A percentile compares a stretch with the other conserved stretches of the same genome.
Evolutionary conservation across 2,329 filamentous ascomycete species (phyloP).

Genomic region (Thyridium curvatum): DNA sequence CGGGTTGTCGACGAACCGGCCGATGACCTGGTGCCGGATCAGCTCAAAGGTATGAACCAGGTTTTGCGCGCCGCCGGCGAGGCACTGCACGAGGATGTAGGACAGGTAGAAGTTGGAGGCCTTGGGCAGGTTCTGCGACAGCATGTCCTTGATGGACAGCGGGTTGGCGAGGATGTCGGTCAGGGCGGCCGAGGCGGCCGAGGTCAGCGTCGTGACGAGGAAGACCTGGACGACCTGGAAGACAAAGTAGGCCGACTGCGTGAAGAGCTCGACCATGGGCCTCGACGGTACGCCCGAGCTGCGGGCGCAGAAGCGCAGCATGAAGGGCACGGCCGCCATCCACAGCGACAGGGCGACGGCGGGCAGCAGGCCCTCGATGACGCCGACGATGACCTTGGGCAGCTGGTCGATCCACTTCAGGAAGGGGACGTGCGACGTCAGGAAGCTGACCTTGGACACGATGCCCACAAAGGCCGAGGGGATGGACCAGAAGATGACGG

Average conservation of each 20-base stretch:
- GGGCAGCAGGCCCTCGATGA: constrained; percentile 79
- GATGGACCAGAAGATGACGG: constrained; percentile 81
- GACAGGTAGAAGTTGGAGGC: constrained; percentile 76
- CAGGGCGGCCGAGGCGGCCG: constrained; percentile 60
- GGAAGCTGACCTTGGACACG: constrained; percentile 74
- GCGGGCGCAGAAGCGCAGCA: constrained; percentile 65
- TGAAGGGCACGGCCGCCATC: constrained; percentile 73
- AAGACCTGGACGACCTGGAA: constrained; percentile 84
- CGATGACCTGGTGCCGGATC: constrained; percentile 41
- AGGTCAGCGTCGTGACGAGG: constrained; percentile 71
- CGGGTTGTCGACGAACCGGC: constrained; percentile 73
- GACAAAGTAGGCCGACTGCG: constrained; percentile 74
- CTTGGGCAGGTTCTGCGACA: constrained; percentile 59
- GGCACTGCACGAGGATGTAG: constrained; percentile 81
- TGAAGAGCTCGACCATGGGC: constrained; percentile 67
- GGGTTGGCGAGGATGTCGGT: constrained; percentile 55
- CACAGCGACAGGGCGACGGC: constrained; percentile 72
- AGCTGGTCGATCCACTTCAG: constrained; percentile 68
- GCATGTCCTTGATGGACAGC: constrained; percentile 42
- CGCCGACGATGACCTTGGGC: constrained; percentile 62
- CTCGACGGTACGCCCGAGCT: constrained; percentile 64
- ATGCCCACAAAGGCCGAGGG: constrained; percentile 74
- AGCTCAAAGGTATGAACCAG: constrained; percentile 66
- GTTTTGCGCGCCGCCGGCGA: constrained; percentile 67
- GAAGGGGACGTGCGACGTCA: constrained; percentile 60